These are phyloP conservation scores for Conticribra weissflogii DNA, from an alignment of 108 stramenopile species.

Conservation along the genomic window DNA sequence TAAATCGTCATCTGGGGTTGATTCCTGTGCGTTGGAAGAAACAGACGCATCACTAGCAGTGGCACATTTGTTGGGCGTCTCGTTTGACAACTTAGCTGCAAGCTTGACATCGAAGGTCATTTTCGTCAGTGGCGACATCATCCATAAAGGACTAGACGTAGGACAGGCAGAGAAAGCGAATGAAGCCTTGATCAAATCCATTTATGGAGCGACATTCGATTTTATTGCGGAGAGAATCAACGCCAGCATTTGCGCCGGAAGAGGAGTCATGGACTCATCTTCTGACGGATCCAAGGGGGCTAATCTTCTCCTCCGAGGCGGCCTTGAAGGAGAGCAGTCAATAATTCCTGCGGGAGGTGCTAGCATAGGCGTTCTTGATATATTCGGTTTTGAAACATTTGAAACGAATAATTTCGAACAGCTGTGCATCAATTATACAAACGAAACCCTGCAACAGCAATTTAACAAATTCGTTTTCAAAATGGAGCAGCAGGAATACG, in stretches of 20 bases:
- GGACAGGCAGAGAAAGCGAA: slow-evolving; percentile 70
- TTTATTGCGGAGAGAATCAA: slow-evolving; percentile 68
- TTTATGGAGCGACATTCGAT: slow-evolving; percentile 88
- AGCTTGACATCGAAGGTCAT: slow-evolving; percentile 70
- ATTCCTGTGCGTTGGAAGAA: slow-evolving; percentile 48
- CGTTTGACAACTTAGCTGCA: slow-evolving; percentile 49
- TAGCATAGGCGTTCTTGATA: slow-evolving; percentile 84
- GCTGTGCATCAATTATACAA: slow-evolving; percentile 95
- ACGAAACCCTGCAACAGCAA: slow-evolving; percentile 95
- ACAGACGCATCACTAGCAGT: slow-evolving; percentile 57
- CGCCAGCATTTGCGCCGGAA: slow-evolving; percentile 38
- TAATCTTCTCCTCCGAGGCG: not conserved
- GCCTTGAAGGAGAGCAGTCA: slow-evolving; percentile 8
- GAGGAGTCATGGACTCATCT: not conserved
- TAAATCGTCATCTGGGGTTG: slow-evolving; percentile 17
- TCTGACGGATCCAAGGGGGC: slow-evolving; percentile 11
- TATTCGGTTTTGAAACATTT: slow-evolving; percentile 98
- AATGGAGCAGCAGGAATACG: slow-evolving; percentile 87
- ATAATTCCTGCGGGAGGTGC: slow-evolving; percentile 44
- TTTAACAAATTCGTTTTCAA: slow-evolving; percentile 95
- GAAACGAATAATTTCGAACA: slow-evolving; percentile 93
- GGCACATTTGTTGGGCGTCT: slow-evolving; percentile 72
- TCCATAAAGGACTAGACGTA: slow-evolving; percentile 57
- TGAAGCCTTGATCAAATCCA: slow-evolving; percentile 92
- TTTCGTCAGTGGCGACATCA: slow-evolving; percentile 59